Evolutionary conservation across 306 rosid species (phyloP).

Genomic region (Casuarina equisetifolia): DNA sequence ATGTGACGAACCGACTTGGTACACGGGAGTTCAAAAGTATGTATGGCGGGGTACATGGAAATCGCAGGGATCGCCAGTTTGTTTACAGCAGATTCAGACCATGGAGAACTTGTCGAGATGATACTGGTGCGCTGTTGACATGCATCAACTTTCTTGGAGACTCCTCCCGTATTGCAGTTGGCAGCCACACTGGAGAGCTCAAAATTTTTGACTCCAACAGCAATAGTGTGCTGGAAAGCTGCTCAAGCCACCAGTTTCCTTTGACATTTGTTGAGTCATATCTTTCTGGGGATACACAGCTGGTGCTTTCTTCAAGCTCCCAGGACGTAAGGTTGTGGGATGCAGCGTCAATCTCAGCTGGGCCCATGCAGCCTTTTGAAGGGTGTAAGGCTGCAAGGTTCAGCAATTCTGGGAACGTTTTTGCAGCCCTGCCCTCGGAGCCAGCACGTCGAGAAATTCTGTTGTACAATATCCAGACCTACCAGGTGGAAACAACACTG

Average conservation of each 20-base stretch:
- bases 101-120: conserved; percentile 95
- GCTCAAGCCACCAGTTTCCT: conserved; percentile 81
- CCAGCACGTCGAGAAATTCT: conserved; percentile 72
- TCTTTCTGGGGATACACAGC: conserved; percentile 69
- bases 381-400: conserved; percentile 95
- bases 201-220: conserved; percentile 75
- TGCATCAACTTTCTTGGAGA: conserved; percentile 85
- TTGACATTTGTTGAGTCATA: conserved; percentile 74
- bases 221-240: conserved; percentile 77
- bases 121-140: conserved; percentile 74
- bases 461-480: conserved; percentile 68
- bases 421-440: conserved; percentile 82
- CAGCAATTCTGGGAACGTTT: conserved; percentile 72
- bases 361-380: conserved; percentile 85
- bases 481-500: conserved; percentile 60
- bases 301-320: conserved; percentile 88
- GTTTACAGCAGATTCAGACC: conserved; percentile 95
- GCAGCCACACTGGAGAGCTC: conserved; percentile 88
- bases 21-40: conserved; percentile 76
- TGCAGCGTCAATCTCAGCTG: conserved; percentile 64
- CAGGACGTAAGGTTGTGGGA: conserved; percentile 89
- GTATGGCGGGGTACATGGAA: conserved; percentile 93
- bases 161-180: conserved; percentile 84
- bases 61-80: conserved; percentile 93
- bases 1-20: conserved; percentile 88